Conservation (phyloP, 2,329 filamentous ascomycete species). For the Ophiostoma sp. region DNA sequence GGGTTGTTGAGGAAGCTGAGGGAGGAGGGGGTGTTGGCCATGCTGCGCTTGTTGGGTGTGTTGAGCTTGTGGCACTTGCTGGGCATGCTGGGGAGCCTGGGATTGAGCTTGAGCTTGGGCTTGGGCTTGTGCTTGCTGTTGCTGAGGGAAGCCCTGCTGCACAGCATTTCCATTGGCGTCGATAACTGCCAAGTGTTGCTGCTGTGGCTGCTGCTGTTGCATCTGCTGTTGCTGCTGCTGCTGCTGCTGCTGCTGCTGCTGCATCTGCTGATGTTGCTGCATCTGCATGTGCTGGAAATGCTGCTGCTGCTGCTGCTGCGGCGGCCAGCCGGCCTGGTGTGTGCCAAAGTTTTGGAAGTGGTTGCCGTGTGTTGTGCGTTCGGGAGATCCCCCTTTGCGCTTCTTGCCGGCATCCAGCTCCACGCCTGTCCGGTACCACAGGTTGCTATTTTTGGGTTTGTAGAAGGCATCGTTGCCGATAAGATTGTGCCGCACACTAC, state of each 20-base stretch:
- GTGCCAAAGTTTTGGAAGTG: slow-evolving; percentile 20
- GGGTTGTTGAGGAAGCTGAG: not conserved
- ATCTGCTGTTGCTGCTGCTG: slow-evolving; percentile 16
- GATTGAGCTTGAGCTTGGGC: slow-evolving; percentile 25
- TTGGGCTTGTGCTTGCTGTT: slow-evolving; percentile 17
- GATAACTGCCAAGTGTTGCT: not conserved
- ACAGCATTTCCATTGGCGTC: slow-evolving; percentile 27
- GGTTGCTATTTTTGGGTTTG: slow-evolving; percentile 51
- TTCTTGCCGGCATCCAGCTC: slow-evolving; percentile 58
- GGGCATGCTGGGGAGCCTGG: slow-evolving; percentile 28
- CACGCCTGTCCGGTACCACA: slow-evolving; percentile 55
- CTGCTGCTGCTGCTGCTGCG: slow-evolving; percentile 15
- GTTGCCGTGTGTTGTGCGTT: slow-evolving; percentile 35
- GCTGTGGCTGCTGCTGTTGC: slow-evolving; percentile 11
- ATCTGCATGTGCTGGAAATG: slow-evolving; percentile 13
- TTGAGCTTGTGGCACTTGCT: slow-evolving; percentile 14
- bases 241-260: slow-evolving; percentile 15
- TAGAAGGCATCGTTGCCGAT: slow-evolving; percentile 57
- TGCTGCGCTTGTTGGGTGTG: slow-evolving; percentile 14
- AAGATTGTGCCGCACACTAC: slow-evolving; percentile 58
- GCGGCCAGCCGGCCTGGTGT: slow-evolving; percentile 2
- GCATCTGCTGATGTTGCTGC: slow-evolving; percentile 14
- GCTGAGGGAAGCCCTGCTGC: slow-evolving; percentile 20
- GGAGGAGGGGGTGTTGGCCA: slow-evolving; percentile 7
- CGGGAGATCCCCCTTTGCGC: slow-evolving; percentile 50